phyloP scores from a whole-genome alignment of 768 basidiomycete genomes.

The Agaricus bisporus region DNA sequence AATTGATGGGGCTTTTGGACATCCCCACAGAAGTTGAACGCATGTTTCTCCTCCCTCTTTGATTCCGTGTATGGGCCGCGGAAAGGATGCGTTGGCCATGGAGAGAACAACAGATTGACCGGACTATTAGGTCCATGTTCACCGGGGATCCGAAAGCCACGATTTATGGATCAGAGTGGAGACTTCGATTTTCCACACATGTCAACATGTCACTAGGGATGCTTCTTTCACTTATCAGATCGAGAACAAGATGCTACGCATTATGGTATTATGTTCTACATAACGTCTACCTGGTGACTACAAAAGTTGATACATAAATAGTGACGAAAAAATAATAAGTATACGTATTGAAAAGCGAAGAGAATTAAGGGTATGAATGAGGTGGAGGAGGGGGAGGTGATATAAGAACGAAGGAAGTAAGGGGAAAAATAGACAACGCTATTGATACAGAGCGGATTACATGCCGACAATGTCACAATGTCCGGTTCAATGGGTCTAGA shows the following conservation, averaged over 20 bases:
- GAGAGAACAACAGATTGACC: background rate
- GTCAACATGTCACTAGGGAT: background rate
- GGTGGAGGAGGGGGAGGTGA: no score
- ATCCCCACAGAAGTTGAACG: background rate
- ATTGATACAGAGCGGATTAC: slow-evolving; percentile 20
- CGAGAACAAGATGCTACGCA: background rate
- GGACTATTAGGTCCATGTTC: slow-evolving; percentile 1
- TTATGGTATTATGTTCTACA: slow-evolving; percentile 11
- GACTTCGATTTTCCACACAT: slow-evolving; percentile 5
- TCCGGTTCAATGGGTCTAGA: slow-evolving; percentile 24
- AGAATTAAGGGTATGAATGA: background rate
- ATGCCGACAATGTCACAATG: slow-evolving; percentile 2
- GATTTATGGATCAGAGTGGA: background rate
- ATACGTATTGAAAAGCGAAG: background rate
- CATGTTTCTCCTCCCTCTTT: no score
- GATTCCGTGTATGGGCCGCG: background rate
- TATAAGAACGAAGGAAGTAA: background rate
- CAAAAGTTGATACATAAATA: slow-evolving; percentile 7
- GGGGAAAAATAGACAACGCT: slow-evolving; percentile 8
- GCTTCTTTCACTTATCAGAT: slow-evolving; percentile 6
- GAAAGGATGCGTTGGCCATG: background rate
- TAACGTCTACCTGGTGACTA: slow-evolving; percentile 1
- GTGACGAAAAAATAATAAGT: background rate
- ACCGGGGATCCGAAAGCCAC: slow-evolving; percentile 1
- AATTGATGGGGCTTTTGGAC: background rate